Evolutionary conservation across 345 rosid genomes (phyloP), one percentile per base, ranked within the genome.

Genomic region (Sonneratia caseolaris): DNA sequence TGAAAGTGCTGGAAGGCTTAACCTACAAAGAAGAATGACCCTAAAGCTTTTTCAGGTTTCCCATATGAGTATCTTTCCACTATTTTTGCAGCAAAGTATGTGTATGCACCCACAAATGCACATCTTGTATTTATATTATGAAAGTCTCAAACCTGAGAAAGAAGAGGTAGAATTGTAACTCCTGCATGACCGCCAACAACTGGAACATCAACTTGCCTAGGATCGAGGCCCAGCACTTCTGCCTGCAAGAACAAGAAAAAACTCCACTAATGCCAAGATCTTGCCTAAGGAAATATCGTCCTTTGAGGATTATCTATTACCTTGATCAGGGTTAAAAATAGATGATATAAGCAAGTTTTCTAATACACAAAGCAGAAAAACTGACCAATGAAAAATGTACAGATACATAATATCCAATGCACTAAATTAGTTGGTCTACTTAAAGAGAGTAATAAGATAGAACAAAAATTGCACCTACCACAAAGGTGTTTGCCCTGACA

Each of bases 101-200:
- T 37, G 10, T 9, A 42, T 42, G 7, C 45, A 42, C 45, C 5
- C 45, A 42, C 45, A 22, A 40, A 24, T 35, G 56, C 16, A 45
- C 64, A 64, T 42, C 5, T 19, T 11, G 0, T 21, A 62, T 12
- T 24, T 14, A 45, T 7, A 43, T 15, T 15, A 14, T 53, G 15
- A 48, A 76, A 66, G 38, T 40, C 51, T 47, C 73, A 38, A 53
- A 79, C 98, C 94, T 92, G 99, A 61, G 99, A 96, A 70, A 92
- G 70, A 69, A 95, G 92, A 67, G 99, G 99, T 86, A 95, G 83
- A 53, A 92, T 92, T n/a, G 99, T 92, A 75, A 92, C 93, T 75
- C 98, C 98, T 0, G 98, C 82, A 75, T 96, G 99, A 71, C 99
- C 99, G n/a, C 96, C 99, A 65, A 92, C 96, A 45, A 96, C 99